A percentile compares a stretch with the other conserved stretches of the same genome.
Evolutionary conservation across 73 alveolate genomes (phyloP).

Genomic region (Blepharisma japonicum): DNA sequence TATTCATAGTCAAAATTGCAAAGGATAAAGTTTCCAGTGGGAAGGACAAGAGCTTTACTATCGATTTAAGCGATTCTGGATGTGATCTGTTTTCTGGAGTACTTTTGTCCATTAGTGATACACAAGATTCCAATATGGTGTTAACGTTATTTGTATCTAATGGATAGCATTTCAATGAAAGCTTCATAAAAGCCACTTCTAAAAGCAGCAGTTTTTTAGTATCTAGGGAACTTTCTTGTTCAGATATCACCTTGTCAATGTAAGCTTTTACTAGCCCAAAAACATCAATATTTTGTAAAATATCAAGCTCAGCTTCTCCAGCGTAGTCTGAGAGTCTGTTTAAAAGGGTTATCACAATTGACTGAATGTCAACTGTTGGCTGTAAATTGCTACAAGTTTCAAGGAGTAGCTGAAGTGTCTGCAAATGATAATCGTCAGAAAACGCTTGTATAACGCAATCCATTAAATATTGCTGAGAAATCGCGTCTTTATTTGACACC

Average conservation of each 20-base stretch:
- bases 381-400: slow-evolving; percentile 76
- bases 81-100: slow-evolving; percentile 42
- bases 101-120: slow-evolving; percentile 55
- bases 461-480: slow-evolving; percentile 90
- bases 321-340: slow-evolving; percentile 91
- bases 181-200: slow-evolving; percentile 83
- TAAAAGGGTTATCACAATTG: slow-evolving; percentile 83
- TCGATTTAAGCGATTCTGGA: slow-evolving; percentile 73
- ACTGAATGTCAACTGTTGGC: slow-evolving; percentile 88
- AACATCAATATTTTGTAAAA: background rate
- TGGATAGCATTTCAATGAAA: slow-evolving; percentile 89
- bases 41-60: slow-evolving; percentile 79
- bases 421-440: slow-evolving; percentile 94
- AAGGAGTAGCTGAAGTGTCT: slow-evolving; percentile 77
- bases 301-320: slow-evolving; percentile 37
- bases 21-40: slow-evolving; percentile 87
- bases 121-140: slow-evolving; percentile 73
- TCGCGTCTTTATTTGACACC: slow-evolving; percentile 82
- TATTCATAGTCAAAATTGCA: slow-evolving; percentile 76
- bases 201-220: slow-evolving; percentile 75
- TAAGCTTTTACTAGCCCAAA: background rate
- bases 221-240: slow-evolving; percentile 7
- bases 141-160: slow-evolving; percentile 64
- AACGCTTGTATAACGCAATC: slow-evolving; percentile 94
- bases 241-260: slow-evolving; percentile 12